phyloP scores from a whole-genome alignment of 768 basidiomycete species.

The Leccinum subgranulosum region DNA sequence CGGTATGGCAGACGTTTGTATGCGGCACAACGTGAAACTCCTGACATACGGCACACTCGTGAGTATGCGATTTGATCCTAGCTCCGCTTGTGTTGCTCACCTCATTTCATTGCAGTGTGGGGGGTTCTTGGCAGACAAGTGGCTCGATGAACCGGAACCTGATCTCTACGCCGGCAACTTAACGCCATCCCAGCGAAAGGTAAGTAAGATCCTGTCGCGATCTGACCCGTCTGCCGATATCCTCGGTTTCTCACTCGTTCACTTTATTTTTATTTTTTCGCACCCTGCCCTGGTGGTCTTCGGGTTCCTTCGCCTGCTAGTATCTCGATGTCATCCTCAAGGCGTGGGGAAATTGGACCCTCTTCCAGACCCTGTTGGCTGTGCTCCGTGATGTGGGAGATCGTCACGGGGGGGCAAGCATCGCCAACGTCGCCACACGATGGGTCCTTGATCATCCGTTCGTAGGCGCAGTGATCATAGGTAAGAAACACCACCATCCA shows the following conservation, averaged over 20 bases:
- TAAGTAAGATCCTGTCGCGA: constrained; percentile 21
- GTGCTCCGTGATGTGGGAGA: constrained; percentile 64
- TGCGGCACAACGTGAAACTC: constrained; percentile 67
- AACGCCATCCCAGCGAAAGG: constrained; percentile 85
- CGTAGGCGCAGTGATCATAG: constrained; percentile 79
- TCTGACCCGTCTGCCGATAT: neutral
- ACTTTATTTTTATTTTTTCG: neutral
- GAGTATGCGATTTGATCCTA: constrained; percentile 23
- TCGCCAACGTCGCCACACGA: constrained; percentile 76
- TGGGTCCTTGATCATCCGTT: constrained; percentile 79
- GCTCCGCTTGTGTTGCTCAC: constrained; percentile 3
- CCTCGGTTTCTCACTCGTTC: neutral
- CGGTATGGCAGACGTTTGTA: constrained; percentile 74
- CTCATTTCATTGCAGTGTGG: constrained; percentile 55
- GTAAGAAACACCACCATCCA: constrained; percentile 31
- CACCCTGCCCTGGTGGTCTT: neutral
- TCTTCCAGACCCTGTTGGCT: constrained; percentile 66
- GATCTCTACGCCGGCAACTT: constrained; percentile 64
- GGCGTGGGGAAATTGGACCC: constrained; percentile 74
- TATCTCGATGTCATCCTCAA: constrained; percentile 81
- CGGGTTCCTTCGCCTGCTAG: constrained; percentile 34
- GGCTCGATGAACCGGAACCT: constrained; percentile 66
- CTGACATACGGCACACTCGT: constrained; percentile 83
- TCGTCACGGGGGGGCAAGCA: constrained; percentile 60
- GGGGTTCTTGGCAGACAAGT: constrained; percentile 75